Conservation (phyloP, 2,329 filamentous ascomycete genomes). For the Pochonia chlamydosporia region DNA sequence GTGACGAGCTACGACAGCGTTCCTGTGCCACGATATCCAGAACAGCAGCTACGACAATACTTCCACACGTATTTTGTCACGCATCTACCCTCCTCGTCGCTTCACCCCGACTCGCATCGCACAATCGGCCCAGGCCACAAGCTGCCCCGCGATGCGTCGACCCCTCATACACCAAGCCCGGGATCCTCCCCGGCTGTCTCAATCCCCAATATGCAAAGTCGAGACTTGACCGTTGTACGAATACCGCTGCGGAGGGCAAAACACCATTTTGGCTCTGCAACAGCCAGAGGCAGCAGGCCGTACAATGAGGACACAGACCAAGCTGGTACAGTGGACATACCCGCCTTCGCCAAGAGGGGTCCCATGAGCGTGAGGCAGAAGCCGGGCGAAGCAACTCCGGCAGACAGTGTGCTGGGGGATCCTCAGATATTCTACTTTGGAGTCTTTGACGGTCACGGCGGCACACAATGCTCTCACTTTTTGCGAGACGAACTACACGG, state of each 20-base stretch:
- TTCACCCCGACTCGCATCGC: slow-evolving; percentile 76
- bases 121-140: slow-evolving; percentile 68
- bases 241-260: slow-evolving; percentile 92
- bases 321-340: slow-evolving; percentile 87
- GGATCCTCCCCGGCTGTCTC: slow-evolving; percentile 54
- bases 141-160: slow-evolving; percentile 77
- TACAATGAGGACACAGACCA: slow-evolving; percentile 95
- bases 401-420: slow-evolving; percentile 76
- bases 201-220: slow-evolving; percentile 51
- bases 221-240: slow-evolving; percentile 87
- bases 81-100: slow-evolving; percentile 85
- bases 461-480: slow-evolving; percentile 81
- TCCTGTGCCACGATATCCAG: not conserved
- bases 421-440: slow-evolving; percentile 97
- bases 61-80: slow-evolving; percentile 99
- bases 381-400: slow-evolving; percentile 57
- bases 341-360: slow-evolving; percentile 80
- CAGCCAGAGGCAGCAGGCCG: slow-evolving; percentile 73
- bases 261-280: slow-evolving; percentile 83
- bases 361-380: slow-evolving; percentile 57
- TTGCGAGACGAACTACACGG: slow-evolving; percentile 76
- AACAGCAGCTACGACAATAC: slow-evolving; percentile 13
- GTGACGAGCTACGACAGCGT: slow-evolving; percentile 1
- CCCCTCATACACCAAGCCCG: slow-evolving; percentile 59
- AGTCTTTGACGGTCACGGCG: slow-evolving; percentile 94